Base-by-base conservation (phyloP, 345 rosid species). In the Camelina sativa region DNA sequence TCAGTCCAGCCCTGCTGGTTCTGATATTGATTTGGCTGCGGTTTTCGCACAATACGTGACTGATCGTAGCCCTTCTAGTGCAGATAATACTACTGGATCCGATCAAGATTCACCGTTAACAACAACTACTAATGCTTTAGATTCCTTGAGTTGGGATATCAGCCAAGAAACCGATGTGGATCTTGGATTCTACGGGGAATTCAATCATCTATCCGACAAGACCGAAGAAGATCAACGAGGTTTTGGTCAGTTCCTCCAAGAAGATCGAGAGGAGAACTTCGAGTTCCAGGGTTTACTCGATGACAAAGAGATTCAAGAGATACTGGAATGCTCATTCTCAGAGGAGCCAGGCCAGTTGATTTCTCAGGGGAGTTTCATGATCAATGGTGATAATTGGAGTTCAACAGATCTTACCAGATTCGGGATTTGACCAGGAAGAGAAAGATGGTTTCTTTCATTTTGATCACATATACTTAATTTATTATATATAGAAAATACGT, bases 1-100 rank as follows among this genome's bases (percentile, higher is more conserved):
- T 8, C 73, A 75, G 51, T 37, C 69, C 23, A 57, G 76, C 32
- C 30, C 62, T 28, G 16, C 63, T 65, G 58, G 50, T 59, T 50
- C 80, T 19, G 63, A 19, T 16, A 92, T 92, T 47, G 94, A 92
- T 76, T 13, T 92, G 57, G 96, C 91, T 2, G 88, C 76, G 47
- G 92, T 92, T 75, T 90, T 90, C 13, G 88, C 96, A 3, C 88
- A 83, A 56, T 92, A 83, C 62, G 81, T 92, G 84, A 85, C 67
- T 75, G 76, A 74, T 25, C 74, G 72, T 62, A 76, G 80, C 66
- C 56, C 80, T 34, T 77, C 76, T 3, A 65, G 73, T 58, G 64
- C 72, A 25, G 76, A 77, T 25, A 64, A 77, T 16, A 71, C 76
- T 50, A 65, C 72, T 2, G 65, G 76, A 43, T 77, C 80, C 2